phyloP scores from a whole-genome alignment of 2,329 filamentous ascomycete genomes.

The Fusarium lyarnte region DNA sequence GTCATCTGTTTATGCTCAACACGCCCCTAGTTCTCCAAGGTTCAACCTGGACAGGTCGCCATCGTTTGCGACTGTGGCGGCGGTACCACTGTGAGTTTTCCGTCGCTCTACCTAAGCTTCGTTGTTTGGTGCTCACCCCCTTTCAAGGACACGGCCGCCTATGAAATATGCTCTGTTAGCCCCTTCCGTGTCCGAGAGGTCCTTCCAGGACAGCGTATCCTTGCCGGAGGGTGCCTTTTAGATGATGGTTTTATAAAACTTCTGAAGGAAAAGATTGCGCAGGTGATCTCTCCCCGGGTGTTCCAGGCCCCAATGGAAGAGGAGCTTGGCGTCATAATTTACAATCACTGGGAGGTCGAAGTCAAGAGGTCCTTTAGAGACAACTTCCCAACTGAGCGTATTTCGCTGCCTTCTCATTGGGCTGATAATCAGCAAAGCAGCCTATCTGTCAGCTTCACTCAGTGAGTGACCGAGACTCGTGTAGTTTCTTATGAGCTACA shows the following conservation, averaged over 20 bases:
- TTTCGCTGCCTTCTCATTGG: too few species aligned
- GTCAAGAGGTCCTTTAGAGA: too few species aligned
- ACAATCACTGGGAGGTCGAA: not conserved
- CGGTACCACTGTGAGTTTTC: not conserved
- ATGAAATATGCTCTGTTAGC: not conserved
- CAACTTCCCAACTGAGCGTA: too few species aligned
- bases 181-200: not conserved
- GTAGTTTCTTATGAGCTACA: too few species aligned
- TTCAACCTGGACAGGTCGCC: not conserved
- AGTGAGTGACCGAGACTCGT: too few species aligned
- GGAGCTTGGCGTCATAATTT: not conserved
- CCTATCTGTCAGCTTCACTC: too few species aligned
- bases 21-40: not conserved
- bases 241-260: not conserved
- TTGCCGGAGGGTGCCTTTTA: not conserved
- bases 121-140: not conserved
- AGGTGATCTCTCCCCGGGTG: not conserved
- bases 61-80: not conserved
- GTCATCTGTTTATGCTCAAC: not conserved
- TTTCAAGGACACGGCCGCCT: not conserved
- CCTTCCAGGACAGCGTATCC: not conserved
- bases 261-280: not conserved
- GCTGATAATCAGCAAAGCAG: too few species aligned
- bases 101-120: not conserved
- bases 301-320: not conserved